Evolutionary conservation across 768 basidiomycete genomes (phyloP).

Genomic region (Hericium erinaceus): DNA sequence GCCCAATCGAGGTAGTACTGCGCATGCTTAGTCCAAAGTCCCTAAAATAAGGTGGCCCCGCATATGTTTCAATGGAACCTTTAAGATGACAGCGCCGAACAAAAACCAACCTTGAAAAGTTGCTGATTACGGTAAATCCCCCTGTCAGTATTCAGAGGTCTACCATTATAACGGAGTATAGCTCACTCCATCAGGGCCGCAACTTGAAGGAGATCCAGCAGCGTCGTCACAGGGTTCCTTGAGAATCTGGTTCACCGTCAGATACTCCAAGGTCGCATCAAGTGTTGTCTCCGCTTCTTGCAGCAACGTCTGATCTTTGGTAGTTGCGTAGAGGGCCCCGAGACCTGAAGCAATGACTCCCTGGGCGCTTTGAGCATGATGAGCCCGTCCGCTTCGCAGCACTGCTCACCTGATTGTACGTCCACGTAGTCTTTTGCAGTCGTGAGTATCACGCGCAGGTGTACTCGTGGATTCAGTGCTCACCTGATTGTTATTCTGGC

Average conservation of each 20-base stretch:
- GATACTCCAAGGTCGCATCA: constrained; percentile 35
- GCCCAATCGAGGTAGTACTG: constrained; percentile 41
- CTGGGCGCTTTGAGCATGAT: constrained; percentile 18
- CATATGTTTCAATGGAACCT: too few species aligned
- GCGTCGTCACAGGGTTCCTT: constrained; percentile 46
- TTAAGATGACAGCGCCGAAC: neutral
- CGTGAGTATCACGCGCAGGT: neutral
- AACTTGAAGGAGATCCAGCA: constrained; percentile 29
- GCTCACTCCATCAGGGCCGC: constrained; percentile 1
- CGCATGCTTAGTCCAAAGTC: constrained; percentile 44
- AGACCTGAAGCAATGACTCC: constrained; percentile 49
- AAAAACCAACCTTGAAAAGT: constrained; percentile 27
- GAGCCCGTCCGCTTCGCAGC: neutral
- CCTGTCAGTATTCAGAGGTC: neutral
- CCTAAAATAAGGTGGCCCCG: constrained; percentile 12
- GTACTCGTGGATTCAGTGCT: neutral
- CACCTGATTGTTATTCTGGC: constrained; percentile 35
- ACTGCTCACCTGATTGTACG: constrained; percentile 43
- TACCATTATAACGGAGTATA: neutral
- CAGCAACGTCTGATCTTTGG: constrained; percentile 29
- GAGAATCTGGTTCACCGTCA: constrained; percentile 33
- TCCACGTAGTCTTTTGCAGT: constrained; percentile 41
- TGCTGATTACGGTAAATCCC: neutral
- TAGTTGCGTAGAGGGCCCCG: constrained; percentile 34
- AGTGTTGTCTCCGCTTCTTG: constrained; percentile 43